phyloP scores from a whole-genome alignment of 2,329 filamentous ascomycete species.

The Polytolypa hystricis region DNA sequence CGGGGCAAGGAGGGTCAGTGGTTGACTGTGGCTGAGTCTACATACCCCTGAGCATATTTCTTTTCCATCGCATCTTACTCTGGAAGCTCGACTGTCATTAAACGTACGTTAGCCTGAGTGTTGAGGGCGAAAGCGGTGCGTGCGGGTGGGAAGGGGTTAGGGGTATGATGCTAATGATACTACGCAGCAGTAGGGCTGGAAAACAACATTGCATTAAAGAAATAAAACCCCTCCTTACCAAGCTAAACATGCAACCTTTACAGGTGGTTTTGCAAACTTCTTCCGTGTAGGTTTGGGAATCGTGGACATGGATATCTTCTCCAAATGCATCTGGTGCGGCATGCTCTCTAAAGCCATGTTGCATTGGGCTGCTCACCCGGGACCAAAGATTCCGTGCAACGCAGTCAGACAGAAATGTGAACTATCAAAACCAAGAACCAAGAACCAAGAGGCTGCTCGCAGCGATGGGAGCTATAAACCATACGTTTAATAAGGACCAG shows the following conservation, averaged over 20 bases:
- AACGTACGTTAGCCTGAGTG: background rate
- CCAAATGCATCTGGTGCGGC: conserved; percentile 1
- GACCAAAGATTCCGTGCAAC: too few species aligned
- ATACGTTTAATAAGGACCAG: too few species aligned
- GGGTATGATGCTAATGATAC: too few species aligned
- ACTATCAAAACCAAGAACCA: too few species aligned
- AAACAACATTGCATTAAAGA: too few species aligned
- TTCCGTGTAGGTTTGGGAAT: conserved; percentile 26
- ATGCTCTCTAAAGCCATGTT: too few species aligned
- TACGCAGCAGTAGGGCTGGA: too few species aligned
- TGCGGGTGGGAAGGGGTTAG: background rate
- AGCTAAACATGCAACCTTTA: conserved; percentile 34
- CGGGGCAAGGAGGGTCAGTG: conserved; percentile 10
- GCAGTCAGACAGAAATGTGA: too few species aligned
- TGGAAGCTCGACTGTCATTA: conserved; percentile 28
- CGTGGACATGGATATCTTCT: conserved; percentile 17
- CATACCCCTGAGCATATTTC: conserved; percentile 34
- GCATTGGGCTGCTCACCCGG: too few species aligned
- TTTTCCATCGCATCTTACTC: conserved; percentile 35
- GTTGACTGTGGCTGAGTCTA: conserved; percentile 8
- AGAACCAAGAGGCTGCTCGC: too few species aligned
- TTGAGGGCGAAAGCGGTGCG: background rate
- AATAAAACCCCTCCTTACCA: conserved; percentile 31
- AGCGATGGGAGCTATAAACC: too few species aligned
- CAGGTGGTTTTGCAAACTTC: conserved; percentile 35